A percentile compares a stretch with the other conserved stretches of the same genome.
These are phyloP conservation scores for Ascosphaera acerosa DNA, from an alignment of 2,329 filamentous ascomycete species.

Conservation along the genomic window DNA sequence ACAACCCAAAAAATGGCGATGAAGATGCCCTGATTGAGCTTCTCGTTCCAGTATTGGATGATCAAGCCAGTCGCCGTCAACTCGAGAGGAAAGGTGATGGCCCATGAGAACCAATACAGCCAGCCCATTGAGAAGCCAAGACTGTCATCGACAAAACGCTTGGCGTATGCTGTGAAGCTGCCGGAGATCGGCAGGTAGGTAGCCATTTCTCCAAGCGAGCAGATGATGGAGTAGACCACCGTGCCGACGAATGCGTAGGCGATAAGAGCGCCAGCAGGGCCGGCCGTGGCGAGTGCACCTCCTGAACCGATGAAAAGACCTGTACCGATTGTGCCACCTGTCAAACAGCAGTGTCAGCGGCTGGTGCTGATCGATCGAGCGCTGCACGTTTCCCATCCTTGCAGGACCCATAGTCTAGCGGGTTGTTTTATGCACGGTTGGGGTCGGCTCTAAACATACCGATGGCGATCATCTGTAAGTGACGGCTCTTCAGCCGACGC, in stretches of 20 bases:
- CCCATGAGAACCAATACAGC: constrained; percentile 65
- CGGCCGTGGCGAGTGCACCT: constrained; percentile 33
- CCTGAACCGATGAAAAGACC: constrained; percentile 47
- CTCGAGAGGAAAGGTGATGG: constrained; percentile 47
- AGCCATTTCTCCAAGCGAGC: constrained; percentile 40
- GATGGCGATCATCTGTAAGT: constrained; percentile 97
- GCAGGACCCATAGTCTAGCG: too few relatives aligned
- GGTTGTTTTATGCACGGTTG: constrained; percentile 4
- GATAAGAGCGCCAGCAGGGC: constrained; percentile 40
- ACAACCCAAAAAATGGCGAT: constrained; percentile 48
- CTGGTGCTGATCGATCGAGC: too few relatives aligned
- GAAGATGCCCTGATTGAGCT: constrained; percentile 41
- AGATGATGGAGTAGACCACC: constrained; percentile 54
- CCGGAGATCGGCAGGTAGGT: constrained; percentile 53
- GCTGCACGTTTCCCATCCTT: constrained; percentile 3
- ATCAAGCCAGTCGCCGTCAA: constrained; percentile 47
- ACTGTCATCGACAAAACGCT: constrained; percentile 46
- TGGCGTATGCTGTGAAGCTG: constrained; percentile 51
- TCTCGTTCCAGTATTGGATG: constrained; percentile 45
- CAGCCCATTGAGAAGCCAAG: constrained; percentile 57
- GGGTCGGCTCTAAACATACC: constrained; percentile 53
- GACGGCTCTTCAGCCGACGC: constrained; percentile 56
- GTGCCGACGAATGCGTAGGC: constrained; percentile 44
- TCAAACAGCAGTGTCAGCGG: too few relatives aligned
- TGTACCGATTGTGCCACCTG: constrained; percentile 40